Conservation (phyloP, 2,329 filamentous ascomycete species). For the Penicillium brasilianum region DNA sequence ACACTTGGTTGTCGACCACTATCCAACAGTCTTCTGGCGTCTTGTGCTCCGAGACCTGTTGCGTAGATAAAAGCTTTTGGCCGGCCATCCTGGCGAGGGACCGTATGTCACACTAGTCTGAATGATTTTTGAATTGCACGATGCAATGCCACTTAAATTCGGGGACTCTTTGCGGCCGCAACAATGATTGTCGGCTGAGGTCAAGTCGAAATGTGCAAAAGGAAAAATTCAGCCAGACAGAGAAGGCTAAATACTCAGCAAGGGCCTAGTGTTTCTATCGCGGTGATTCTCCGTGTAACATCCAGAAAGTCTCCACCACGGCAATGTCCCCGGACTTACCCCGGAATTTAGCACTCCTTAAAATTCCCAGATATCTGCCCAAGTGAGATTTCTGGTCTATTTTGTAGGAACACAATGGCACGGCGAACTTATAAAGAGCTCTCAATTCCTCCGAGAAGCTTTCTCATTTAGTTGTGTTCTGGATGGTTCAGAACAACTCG, state of each 20-base stretch:
- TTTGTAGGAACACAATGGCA: neutral
- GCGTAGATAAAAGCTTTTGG: slow-evolving; percentile 44
- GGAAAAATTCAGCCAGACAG: slow-evolving; percentile 18
- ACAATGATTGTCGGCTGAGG: neutral
- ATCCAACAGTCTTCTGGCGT: slow-evolving; percentile 65
- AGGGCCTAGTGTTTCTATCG: slow-evolving; percentile 13
- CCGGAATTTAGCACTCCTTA: slow-evolving; percentile 17
- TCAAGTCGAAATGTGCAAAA: neutral
- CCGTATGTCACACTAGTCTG: too few species aligned
- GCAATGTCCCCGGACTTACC: slow-evolving; percentile 29
- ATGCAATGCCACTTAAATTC: neutral
- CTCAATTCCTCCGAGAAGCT: neutral
- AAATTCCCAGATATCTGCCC: neutral
- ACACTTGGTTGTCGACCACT: slow-evolving; percentile 69
- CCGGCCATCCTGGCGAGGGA: slow-evolving; percentile 32
- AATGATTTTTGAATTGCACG: neutral
- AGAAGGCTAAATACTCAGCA: slow-evolving; percentile 30
- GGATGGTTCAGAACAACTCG: neutral
- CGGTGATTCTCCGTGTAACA: slow-evolving; percentile 20
- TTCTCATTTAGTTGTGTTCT: neutral
- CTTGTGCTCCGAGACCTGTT: slow-evolving; percentile 57
- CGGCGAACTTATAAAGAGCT: neutral
- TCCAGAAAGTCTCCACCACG: slow-evolving; percentile 23
- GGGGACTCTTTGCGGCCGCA: neutral
- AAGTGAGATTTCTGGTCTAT: neutral